These are phyloP conservation scores for Martiniozyma abietophila DNA, from an alignment of 805 yeast genomes.

Conservation along the genomic window DNA sequence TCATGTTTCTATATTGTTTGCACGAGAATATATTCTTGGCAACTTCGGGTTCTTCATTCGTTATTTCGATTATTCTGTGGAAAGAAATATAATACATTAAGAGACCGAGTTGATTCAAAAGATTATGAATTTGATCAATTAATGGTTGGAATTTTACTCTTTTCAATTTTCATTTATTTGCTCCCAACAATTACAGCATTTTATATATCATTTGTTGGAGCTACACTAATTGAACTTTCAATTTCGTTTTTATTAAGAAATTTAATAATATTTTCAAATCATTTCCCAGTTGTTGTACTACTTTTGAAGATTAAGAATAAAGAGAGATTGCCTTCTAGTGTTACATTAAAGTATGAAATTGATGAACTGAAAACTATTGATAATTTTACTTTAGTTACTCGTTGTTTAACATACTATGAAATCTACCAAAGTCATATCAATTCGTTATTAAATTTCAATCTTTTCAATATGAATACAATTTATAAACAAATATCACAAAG, in stretches of 20 bases:
- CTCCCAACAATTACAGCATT: slow-evolving; percentile 85
- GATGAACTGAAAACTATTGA: slow-evolving; percentile 4
- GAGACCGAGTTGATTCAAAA: slow-evolving; percentile 79
- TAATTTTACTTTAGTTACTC: slow-evolving; percentile 18
- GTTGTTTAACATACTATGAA: slow-evolving; percentile 21
- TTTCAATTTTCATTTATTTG: slow-evolving; percentile 68
- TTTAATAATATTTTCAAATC: slow-evolving; percentile 57
- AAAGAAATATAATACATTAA: slow-evolving; percentile 71
- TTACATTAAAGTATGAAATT: slow-evolving; percentile 25
- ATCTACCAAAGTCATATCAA: slow-evolving; percentile 22
- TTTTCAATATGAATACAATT: slow-evolving; percentile 16
- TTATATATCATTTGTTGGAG: slow-evolving; percentile 60
- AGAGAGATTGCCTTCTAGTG: slow-evolving; percentile 48
- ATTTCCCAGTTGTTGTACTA: slow-evolving; percentile 79
- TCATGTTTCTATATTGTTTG: slow-evolving; percentile 71
- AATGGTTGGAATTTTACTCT: slow-evolving; percentile 78
- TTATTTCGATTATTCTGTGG: slow-evolving; percentile 84
- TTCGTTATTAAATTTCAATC: slow-evolving; percentile 23
- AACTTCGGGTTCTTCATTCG: slow-evolving; percentile 56
- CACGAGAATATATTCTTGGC: slow-evolving; percentile 72
- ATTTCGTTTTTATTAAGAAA: slow-evolving; percentile 48
- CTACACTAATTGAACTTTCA: slow-evolving; percentile 43
- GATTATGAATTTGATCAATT: slow-evolving; percentile 82
- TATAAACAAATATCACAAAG: slow-evolving; percentile 3
- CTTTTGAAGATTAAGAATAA: slow-evolving; percentile 74